These are phyloP conservation scores for Hypoxylon lienhwacheense DNA, from an alignment of 495 filamentous ascomycete species.

Conservation along the genomic window DNA sequence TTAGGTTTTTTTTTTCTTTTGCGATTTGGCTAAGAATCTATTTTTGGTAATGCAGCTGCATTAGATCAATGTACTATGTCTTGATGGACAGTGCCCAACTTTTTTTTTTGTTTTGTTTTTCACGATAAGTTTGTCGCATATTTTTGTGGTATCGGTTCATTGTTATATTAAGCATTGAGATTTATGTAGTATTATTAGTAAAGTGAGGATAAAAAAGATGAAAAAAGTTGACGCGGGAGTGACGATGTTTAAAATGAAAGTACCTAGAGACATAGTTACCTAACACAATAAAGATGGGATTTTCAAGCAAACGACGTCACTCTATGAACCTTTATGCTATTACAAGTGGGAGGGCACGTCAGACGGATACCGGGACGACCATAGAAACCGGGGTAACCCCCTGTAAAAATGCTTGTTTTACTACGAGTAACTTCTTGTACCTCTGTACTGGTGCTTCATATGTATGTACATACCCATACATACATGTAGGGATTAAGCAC, in stretches of 20 bases:
- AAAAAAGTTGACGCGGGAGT: too few relatives aligned
- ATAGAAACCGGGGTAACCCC: slow-evolving; percentile 6
- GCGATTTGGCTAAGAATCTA: slow-evolving; percentile 21
- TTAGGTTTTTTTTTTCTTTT: not conserved
- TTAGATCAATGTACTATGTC: slow-evolving; percentile 13
- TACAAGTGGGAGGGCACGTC: slow-evolving; percentile 13
- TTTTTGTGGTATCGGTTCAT: not conserved
- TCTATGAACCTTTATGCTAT: slow-evolving; percentile 7
- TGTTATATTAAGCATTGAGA: not conserved
- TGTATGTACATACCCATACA: too few relatives aligned
- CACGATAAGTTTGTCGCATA: not conserved
- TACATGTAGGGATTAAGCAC: too few relatives aligned
- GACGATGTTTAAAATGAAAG: not conserved
- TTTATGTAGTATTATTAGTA: slow-evolving; percentile 4
- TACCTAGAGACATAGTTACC: not conserved
- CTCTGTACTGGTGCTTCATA: not conserved
- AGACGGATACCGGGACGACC: slow-evolving; percentile 20
- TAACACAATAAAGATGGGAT: not conserved
- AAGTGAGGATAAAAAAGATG: not conserved
- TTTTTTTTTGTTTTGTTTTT: not conserved
- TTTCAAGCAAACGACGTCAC: slow-evolving; percentile 29
- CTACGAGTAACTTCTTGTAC: not conserved
- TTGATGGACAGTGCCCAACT: slow-evolving; percentile 19
- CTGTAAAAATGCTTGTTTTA: slow-evolving; percentile 4
- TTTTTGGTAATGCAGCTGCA: slow-evolving; percentile 18